Percentiles rank a stretch among this genome's conserved stretches.
These are phyloP conservation scores for Aurantiochytrium sp. DNA, from an alignment of 108 stramenopile genomes.

Conservation along the genomic window DNA sequence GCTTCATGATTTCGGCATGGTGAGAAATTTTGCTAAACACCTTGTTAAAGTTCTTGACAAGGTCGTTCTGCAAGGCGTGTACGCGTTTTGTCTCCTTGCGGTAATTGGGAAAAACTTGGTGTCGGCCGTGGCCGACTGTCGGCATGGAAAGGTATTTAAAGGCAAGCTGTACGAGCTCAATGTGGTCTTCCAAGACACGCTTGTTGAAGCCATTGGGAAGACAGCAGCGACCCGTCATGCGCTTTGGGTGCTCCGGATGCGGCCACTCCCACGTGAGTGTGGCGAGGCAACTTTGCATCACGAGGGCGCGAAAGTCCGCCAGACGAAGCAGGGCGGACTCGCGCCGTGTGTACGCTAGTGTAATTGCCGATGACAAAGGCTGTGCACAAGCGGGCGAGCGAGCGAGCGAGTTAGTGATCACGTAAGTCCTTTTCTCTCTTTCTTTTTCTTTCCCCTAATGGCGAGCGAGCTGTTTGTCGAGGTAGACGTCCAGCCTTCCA, in stretches of 20 bases:
- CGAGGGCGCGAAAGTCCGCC: conserved; percentile 6
- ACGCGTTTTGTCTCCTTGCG: neutral
- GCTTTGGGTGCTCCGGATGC: neutral
- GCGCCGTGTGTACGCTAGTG: neutral
- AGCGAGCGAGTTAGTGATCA: neutral
- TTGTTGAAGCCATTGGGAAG: neutral
- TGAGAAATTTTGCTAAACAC: neutral
- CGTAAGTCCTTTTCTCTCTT: neutral
- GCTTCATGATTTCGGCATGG: conserved; percentile 10
- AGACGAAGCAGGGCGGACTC: neutral
- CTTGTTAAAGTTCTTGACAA: neutral
- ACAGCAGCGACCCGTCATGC: neutral
- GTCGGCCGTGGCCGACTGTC: neutral
- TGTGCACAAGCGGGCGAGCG: neutral
- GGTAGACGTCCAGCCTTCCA: too few species aligned
- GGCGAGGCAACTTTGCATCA: neutral
- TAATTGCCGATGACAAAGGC: neutral
- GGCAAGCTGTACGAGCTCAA: neutral
- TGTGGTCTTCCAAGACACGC: neutral
- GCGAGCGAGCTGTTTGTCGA: too few species aligned
- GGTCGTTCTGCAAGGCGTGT: neutral
- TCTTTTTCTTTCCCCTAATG: neutral
- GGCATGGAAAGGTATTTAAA: conserved; percentile 4
- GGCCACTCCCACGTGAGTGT: conserved; percentile 4
- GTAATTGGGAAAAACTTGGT: neutral